Percentiles rank a stretch among this genome's conserved stretches.
These are phyloP conservation scores for Amanita rimosa DNA, from an alignment of 768 basidiomycete species.

Conservation along the genomic window DNA sequence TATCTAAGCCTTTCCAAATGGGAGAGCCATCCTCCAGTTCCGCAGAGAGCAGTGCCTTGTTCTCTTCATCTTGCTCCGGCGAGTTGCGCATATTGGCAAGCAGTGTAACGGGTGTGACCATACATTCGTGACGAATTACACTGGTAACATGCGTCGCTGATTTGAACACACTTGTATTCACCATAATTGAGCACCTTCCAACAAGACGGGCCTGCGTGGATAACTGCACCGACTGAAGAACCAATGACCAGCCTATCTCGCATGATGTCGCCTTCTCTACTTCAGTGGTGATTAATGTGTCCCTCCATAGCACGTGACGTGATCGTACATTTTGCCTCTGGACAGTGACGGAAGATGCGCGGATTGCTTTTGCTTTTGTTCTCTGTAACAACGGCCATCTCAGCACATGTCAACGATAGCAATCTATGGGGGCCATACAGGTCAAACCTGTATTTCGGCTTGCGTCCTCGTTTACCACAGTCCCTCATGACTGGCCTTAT, in stretches of 20 bases:
- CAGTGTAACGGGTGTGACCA: too few species aligned
- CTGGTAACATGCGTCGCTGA: too few species aligned
- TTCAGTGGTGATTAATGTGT: too few species aligned
- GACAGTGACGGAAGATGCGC: neutral
- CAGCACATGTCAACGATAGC: slow-evolving; percentile 34
- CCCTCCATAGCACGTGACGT: neutral
- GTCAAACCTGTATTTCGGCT: slow-evolving; percentile 92
- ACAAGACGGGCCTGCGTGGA: too few species aligned
- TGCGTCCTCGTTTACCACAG: slow-evolving; percentile 74
- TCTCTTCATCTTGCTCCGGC: slow-evolving; percentile 2
- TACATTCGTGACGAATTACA: too few species aligned
- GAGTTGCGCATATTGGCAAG: neutral
- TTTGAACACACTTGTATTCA: too few species aligned
- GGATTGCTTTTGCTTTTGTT: slow-evolving; percentile 25
- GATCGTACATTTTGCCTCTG: neutral
- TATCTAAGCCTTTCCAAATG: neutral
- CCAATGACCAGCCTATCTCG: too few species aligned
- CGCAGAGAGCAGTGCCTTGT: neutral
- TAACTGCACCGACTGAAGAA: too few species aligned
- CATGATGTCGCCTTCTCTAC: too few species aligned
- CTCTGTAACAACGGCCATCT: slow-evolving; percentile 25
- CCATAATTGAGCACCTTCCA: too few species aligned
- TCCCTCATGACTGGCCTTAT: slow-evolving; percentile 90
- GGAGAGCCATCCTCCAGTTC: neutral
- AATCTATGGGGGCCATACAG: slow-evolving; percentile 82